Evolutionary conservation across 768 basidiomycete species (phyloP), one percentile per base, ranked within the genome.

Genomic region (Psilocybe azurescens): DNA sequence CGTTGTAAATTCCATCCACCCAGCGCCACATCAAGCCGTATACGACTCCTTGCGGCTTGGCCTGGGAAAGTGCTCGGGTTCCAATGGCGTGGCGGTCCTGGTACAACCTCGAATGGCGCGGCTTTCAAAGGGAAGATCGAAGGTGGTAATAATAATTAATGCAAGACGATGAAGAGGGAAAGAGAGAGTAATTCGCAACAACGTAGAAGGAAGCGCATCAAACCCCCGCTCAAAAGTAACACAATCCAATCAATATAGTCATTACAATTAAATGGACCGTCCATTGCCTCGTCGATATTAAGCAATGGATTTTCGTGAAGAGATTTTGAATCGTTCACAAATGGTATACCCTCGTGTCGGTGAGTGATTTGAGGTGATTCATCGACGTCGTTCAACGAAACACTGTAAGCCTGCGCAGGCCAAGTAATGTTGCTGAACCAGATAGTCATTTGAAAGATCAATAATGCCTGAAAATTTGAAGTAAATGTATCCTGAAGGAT

Each of bases 1-100:
- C 69, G 78, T 78, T 51, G 78, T 94, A 53, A 84, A 93, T 69
- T 88, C 88, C n/a, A 93, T 94, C 51, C 83, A 87, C 49, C 92
- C 92, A 0, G 87, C 88, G 1, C 92, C 92, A 3, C 89, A 91
- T 68, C 79, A 86, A 53, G 83, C 87, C 0, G 88, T 88, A 2
- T 91, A 88, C 68, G 86, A 89, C 58, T 82, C 87, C 2, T 76
- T 92, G 1, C 77, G 82, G 16, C 58, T 72, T 39, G 78, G 75
- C 48, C 18, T 39, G 38, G 29, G 29, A 79, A 79, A 59, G 66
- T 81, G 33, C 74, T 81, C 68, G 78, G 79, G 20, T 66, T 75
- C 56, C 74, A 72, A 4, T 65, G 66, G 71, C 59, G 47, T 18
- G 51, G 63, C 49, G 67, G 58, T 29, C 28, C 67, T 24, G 58